A percentile compares a stretch with the other conserved stretches of the same genome.
Conservation (phyloP, 805 yeast species). For the Wickerhamomyces xylosicus region DNA sequence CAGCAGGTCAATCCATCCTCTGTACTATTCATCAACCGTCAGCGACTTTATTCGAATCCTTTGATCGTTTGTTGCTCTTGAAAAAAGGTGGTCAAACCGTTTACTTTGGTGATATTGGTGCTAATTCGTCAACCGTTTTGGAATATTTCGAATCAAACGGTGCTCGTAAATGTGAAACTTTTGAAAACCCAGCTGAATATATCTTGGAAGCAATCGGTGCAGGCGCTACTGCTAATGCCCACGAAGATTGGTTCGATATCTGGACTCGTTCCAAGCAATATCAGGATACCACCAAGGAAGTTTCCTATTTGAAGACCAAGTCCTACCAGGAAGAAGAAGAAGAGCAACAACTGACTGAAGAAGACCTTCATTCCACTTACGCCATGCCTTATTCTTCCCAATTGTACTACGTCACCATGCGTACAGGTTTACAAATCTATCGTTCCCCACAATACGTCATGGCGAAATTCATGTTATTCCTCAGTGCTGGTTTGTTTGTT, state of each 20-base stretch:
- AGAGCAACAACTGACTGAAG: background rate
- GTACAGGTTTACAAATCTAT: conserved; percentile 39
- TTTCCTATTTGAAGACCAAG: conserved; percentile 18
- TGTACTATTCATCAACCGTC: conserved; percentile 83
- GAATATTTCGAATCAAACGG: background rate
- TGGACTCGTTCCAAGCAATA: conserved; percentile 24
- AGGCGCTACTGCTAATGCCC: background rate
- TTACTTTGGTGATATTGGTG: background rate
- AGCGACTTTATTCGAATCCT: conserved; percentile 47
- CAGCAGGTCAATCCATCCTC: conserved; percentile 53
- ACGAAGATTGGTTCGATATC: background rate
- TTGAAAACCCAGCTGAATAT: background rate
- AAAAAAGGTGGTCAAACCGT: background rate
- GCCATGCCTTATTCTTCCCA: conserved; percentile 34
- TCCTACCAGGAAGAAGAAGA: background rate
- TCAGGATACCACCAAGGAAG: conserved; percentile 19
- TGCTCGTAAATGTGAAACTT: background rate
- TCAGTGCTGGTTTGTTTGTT: conserved; percentile 48
- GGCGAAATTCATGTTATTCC: conserved; percentile 43
- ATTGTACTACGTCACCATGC: conserved; percentile 26
- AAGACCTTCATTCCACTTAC: conserved; percentile 8
- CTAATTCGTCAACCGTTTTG: background rate
- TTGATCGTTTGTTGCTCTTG: conserved; percentile 64
- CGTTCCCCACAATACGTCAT: conserved; percentile 51
- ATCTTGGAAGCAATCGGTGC: conserved; percentile 1